Evolutionary conservation across 164 flowering plant species (phyloP).

Genomic region (Liquidambar formosana): DNA sequence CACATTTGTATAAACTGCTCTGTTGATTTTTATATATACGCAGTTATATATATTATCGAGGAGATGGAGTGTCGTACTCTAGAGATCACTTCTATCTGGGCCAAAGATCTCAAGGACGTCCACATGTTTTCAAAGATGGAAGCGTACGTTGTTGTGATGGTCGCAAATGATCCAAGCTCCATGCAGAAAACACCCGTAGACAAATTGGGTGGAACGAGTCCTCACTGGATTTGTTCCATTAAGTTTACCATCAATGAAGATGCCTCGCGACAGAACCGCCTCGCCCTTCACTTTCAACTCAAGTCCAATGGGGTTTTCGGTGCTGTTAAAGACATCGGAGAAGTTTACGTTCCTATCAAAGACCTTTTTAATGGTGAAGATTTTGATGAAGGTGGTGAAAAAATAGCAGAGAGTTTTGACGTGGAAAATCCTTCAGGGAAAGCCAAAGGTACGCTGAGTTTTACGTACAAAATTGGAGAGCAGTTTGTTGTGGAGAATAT

Average conservation of each 20-base stretch:
- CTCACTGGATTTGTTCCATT: constrained; percentile 32
- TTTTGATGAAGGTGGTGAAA: no score
- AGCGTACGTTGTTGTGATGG: constrained; percentile 34
- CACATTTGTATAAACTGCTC: no score
- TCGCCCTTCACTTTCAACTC: constrained; percentile 24
- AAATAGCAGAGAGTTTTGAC: neutral
- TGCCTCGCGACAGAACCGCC: constrained; percentile 12
- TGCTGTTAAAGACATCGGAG: constrained; percentile 38
- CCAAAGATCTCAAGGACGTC: constrained; percentile 28
- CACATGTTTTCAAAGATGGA: constrained; percentile 32
- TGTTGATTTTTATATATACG: no score
- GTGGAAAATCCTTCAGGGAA: constrained; percentile 7
- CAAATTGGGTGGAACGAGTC: constrained; percentile 36
- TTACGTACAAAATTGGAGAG: constrained; percentile 22
- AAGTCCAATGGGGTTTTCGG: constrained; percentile 27
- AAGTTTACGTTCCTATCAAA: constrained; percentile 31
- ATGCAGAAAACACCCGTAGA: constrained; percentile 30
- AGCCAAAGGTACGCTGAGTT: constrained; percentile 11
- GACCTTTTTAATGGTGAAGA: constrained; percentile 24
- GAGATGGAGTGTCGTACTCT: constrained; percentile 25
- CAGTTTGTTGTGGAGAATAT: constrained; percentile 9
- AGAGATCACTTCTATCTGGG: constrained; percentile 21
- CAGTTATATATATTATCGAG: neutral
- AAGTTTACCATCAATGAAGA: constrained; percentile 34
- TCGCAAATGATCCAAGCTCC: constrained; percentile 23